Evolutionary conservation across 192 early-diverging fungal genomes (phyloP).

Genomic region (Jimgerdemannia lactiflua): DNA sequence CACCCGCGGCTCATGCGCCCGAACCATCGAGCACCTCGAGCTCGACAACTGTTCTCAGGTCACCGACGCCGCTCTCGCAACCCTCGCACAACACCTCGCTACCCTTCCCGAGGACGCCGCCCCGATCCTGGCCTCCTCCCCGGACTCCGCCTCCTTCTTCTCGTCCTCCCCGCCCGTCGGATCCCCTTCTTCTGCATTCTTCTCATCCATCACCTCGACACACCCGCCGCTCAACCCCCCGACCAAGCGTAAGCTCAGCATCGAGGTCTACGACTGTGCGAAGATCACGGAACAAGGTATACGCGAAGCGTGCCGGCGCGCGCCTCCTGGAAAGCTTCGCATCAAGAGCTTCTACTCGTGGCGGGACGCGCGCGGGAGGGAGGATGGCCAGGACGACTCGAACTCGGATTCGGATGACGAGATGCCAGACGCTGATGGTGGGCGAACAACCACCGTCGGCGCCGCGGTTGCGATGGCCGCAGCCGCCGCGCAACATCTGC

Average conservation of each 20-base stretch:
- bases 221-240: slow-evolving; percentile 7
- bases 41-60: slow-evolving; percentile 42
- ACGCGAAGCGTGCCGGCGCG: background rate
- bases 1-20: slow-evolving; percentile 23
- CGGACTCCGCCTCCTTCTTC: slow-evolving; percentile 19
- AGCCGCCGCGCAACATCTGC: background rate
- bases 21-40: slow-evolving; percentile 33
- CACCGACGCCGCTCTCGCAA: slow-evolving; percentile 38
- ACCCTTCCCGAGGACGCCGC: slow-evolving; percentile 19
- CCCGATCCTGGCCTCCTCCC: slow-evolving; percentile 1
- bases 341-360: background rate
- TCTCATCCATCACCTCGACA: slow-evolving; percentile 20
- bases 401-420: background rate
- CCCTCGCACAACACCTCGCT: slow-evolving; percentile 42
- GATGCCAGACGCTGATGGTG: background rate
- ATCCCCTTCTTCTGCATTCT: slow-evolving; percentile 10
- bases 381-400: too few species aligned
- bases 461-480: background rate
- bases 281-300: slow-evolving; percentile 47
- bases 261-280: slow-evolving; percentile 49
- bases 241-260: slow-evolving; percentile 3
- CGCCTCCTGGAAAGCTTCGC: background rate
- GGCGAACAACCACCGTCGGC: background rate
- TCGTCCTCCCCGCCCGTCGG: slow-evolving; percentile 19
- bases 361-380: background rate